Base-by-base conservation (phyloP, 2,329 filamentous ascomycete genomes). In the Aspergillus novoparasiticus region DNA sequence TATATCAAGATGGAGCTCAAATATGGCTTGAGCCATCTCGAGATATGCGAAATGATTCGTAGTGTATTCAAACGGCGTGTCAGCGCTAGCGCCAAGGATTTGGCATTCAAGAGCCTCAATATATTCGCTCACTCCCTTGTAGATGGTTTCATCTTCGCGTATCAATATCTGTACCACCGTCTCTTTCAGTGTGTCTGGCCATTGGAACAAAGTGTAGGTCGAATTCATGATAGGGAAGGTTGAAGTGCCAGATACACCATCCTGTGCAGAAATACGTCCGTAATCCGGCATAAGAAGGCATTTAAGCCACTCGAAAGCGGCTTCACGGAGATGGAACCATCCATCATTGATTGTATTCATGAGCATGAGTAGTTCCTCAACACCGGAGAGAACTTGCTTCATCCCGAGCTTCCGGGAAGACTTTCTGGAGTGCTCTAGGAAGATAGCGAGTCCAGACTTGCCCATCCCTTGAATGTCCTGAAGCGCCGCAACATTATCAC, bases 1-100 rank as follows among this genome's bases (percentile, higher is more conserved):
- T 10, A 89, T 80, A 70, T 91, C 89, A 6, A 91, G 80, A 69
- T 91, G 89, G 36, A 91, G 76, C 73, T 91, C 89, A 67, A 89
- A 90, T 3, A 91, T 76, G 2, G 83, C 83, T 71, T 91, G 82
- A 1, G 84, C 77, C 72, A 89, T 82, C 57, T 87, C 85, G 46
- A 85, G 73, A 32, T 81, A 70, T 14, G 73, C 73, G 26, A 76
- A 64, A 48, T 83, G 73, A 36, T 73, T 65, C 2, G 66, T 28
- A 14, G 71, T 66, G 58, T 76, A 78, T 39, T 69, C 54, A 57
- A 76, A 76, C 16, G 62, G 59, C 39, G 51, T 41, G 12, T 66
- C 68, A 30, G 59, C 32, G 10, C 56, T 63, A 28, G 61, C 63
- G 12, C 64, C 56, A 21, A 80, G 70, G 6, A 76, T 67, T 41